These are phyloP conservation scores for Fusarium sp. DNA, from an alignment of 2,329 filamentous ascomycete species.

Conservation along the genomic window DNA sequence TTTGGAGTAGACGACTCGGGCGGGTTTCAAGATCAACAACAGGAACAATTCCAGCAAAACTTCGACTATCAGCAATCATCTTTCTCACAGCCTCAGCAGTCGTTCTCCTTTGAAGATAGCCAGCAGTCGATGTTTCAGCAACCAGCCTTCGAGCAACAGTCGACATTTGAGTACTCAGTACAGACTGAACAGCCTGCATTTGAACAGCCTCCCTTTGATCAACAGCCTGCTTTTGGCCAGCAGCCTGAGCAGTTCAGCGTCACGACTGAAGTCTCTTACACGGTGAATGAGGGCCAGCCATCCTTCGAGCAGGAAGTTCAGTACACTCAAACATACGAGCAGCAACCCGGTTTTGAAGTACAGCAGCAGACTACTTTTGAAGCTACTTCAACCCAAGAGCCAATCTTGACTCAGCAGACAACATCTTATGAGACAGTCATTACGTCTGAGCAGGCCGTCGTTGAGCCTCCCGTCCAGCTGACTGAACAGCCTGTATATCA, in stretches of 20 bases:
- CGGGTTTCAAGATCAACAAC: slow-evolving; percentile 15
- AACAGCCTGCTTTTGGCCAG: slow-evolving; percentile 2
- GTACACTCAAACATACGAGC: slow-evolving; percentile 14
- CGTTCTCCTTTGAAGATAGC: not conserved
- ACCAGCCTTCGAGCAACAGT: slow-evolving; percentile 14
- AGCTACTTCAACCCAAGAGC: not conserved
- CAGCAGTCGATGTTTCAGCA: slow-evolving; percentile 23
- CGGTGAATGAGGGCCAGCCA: not conserved
- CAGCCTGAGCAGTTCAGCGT: slow-evolving; percentile 15
- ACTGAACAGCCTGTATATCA: slow-evolving; percentile 1
- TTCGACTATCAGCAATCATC: slow-evolving; percentile 14
- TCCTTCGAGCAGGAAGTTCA: slow-evolving; percentile 6
- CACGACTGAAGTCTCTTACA: slow-evolving; percentile 1
- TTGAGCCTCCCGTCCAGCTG: not conserved
- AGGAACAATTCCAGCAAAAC: slow-evolving; percentile 21
- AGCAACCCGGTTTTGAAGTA: slow-evolving; percentile 3
- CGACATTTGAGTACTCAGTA: slow-evolving; percentile 1
- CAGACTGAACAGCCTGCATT: slow-evolving; percentile 7
- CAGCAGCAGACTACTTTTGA: slow-evolving; percentile 21
- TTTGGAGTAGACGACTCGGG: not conserved
- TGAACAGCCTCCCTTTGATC: not conserved
- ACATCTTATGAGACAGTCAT: not conserved
- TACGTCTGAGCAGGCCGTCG: not conserved
- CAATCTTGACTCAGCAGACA: not conserved
- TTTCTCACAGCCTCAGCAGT: slow-evolving; percentile 12